Conservation (phyloP, 768 basidiomycete genomes). For the Chalciporus pseudorubinellus region DNA sequence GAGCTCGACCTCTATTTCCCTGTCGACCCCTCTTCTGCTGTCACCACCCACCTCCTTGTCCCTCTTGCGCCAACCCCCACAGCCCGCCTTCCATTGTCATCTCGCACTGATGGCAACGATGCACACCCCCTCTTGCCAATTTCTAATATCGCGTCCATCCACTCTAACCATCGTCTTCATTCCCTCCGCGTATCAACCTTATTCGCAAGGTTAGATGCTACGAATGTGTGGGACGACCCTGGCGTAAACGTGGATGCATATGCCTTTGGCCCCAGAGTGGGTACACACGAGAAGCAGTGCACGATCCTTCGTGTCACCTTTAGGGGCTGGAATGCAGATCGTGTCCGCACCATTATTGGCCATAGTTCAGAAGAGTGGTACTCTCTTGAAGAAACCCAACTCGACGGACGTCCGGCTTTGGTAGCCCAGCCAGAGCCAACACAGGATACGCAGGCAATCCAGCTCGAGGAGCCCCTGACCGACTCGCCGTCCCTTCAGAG, state of each 20-base stretch:
- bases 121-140: slow-evolving; percentile 50
- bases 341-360: slow-evolving; percentile 67
- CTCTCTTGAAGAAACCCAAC: slow-evolving; percentile 54
- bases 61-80: slow-evolving; percentile 78
- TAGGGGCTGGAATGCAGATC: slow-evolving; percentile 65
- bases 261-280: slow-evolving; percentile 49
- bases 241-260: slow-evolving; percentile 56
- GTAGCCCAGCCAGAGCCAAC: slow-evolving; percentile 1
- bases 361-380: slow-evolving; percentile 77
- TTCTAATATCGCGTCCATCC: slow-evolving; percentile 48
- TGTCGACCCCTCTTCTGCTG: slow-evolving; percentile 31
- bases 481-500: slow-evolving; percentile 4
- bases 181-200: slow-evolving; percentile 62
- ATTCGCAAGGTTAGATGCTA: slow-evolving; percentile 68
- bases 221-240: slow-evolving; percentile 56
- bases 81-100: slow-evolving; percentile 56
- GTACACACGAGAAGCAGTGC: slow-evolving; percentile 49
- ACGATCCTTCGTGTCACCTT: slow-evolving; percentile 69
- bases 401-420: slow-evolving; percentile 8
- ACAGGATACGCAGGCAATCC: slow-evolving; percentile 3
- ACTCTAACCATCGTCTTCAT: slow-evolving; percentile 53
- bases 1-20: slow-evolving; percentile 67
- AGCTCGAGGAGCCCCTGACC: neutral
- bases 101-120: slow-evolving; percentile 10
- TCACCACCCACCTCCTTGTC: slow-evolving; percentile 68